Conservation (phyloP, 306 rosid species). For the Inga laurina region DNA sequence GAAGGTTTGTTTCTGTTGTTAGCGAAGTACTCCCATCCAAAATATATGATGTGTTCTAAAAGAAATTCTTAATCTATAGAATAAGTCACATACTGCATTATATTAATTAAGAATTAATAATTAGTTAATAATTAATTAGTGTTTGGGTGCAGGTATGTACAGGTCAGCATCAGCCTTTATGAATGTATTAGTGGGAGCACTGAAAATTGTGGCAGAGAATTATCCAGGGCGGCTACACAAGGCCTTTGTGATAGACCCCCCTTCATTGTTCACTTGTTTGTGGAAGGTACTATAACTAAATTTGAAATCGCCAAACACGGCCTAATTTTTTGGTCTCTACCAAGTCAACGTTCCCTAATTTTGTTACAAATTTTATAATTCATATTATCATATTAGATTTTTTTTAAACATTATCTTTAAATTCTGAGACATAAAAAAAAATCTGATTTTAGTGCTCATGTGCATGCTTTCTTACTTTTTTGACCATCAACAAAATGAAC, state of each 20-base stretch:
- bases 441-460: neutral
- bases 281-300: constrained; percentile 66
- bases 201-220: constrained; percentile 64
- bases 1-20: too few species aligned
- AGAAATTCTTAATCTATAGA: too few species aligned
- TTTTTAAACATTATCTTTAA: neutral
- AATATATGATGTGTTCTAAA: too few species aligned
- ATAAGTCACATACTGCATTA: too few species aligned
- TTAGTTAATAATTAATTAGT: neutral
- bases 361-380: neutral
- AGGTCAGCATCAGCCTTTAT: constrained; percentile 71
- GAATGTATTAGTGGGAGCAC: constrained; percentile 56
- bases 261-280: constrained; percentile 61
- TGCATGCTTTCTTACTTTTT: neutral
- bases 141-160: constrained; percentile 62
- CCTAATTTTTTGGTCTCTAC: neutral
- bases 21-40: too few species aligned
- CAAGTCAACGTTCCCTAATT: neutral
- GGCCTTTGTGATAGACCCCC: constrained; percentile 77
- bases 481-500: neutral
- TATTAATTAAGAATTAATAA: neutral
- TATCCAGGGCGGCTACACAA: constrained; percentile 63
- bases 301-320: neutral
- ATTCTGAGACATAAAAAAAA: neutral
- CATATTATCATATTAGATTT: neutral